Evolutionary conservation across 1,284 basidiomycete genomes (phyloP).

Genomic region (Somion occarium): DNA sequence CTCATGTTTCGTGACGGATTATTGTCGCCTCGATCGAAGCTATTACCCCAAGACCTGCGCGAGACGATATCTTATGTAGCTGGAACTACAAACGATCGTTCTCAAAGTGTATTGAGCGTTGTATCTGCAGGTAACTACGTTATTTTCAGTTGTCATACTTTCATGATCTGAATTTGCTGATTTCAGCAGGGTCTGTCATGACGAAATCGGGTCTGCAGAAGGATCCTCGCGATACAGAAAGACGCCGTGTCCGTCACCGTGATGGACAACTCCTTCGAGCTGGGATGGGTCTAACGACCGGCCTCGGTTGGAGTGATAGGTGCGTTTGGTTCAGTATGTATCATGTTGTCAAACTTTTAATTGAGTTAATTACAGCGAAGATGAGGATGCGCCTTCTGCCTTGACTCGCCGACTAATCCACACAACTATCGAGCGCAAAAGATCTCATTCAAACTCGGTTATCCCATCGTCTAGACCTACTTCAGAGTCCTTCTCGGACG

Average conservation of each 20-base stretch:
- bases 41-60: conserved; percentile 33
- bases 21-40: conserved; percentile 67
- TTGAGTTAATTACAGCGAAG: conserved; percentile 44
- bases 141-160: not conserved
- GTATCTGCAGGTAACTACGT: conserved; percentile 18
- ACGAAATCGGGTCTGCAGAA: conserved; percentile 48
- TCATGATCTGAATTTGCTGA: not conserved
- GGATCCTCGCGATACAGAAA: conserved; percentile 60
- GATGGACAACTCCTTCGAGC: conserved; percentile 62
- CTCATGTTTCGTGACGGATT: conserved; percentile 71
- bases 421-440: conserved; percentile 45
- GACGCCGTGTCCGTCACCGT: conserved; percentile 59
- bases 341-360: not conserved
- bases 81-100: conserved; percentile 10
- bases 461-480: conserved; percentile 12
- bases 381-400: conserved; percentile 75
- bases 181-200: conserved; percentile 30
- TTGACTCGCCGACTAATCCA: conserved; percentile 63
- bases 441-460: conserved; percentile 18
- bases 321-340: conserved; percentile 25
- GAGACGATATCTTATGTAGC: conserved; percentile 10
- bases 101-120: conserved; percentile 22
- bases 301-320: conserved; percentile 80
- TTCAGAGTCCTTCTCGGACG: conserved; percentile 9
- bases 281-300: conserved; percentile 75